phyloP scores from a whole-genome alignment of 495 filamentous ascomycete genomes.

The Penicillium canescens region DNA sequence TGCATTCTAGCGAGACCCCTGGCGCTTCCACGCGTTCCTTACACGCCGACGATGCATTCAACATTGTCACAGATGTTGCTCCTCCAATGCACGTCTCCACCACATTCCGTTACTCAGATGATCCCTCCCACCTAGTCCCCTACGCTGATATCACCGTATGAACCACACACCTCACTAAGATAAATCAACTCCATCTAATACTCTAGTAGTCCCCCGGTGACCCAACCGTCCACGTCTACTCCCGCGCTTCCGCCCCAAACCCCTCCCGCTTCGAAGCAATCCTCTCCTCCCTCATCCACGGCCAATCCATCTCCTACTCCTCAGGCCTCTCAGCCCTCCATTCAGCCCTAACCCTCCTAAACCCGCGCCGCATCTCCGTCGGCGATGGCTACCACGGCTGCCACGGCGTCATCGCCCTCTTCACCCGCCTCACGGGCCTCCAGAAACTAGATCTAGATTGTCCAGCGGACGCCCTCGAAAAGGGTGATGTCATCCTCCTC shows the following conservation, averaged over 20 bases:
- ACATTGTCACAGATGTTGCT: constrained; percentile 72
- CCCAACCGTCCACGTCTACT: constrained; percentile 63
- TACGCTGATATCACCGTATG: constrained; percentile 38
- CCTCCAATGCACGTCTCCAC: constrained; percentile 86
- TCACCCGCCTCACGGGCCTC: constrained; percentile 69
- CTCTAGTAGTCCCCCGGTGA: constrained; percentile 20
- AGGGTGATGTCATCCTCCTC: constrained; percentile 85
- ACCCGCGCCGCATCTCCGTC: constrained; percentile 77
- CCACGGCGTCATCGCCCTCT: constrained; percentile 75
- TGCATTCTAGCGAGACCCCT: constrained; percentile 19
- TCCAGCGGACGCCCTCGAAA: constrained; percentile 50
- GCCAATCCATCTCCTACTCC: constrained; percentile 70
- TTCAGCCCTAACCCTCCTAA: constrained; percentile 72
- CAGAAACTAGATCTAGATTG: constrained; percentile 65
- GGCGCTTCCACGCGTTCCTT: constrained; percentile 67
- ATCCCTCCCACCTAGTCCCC: constrained; percentile 63
- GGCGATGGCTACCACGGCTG: constrained; percentile 89
- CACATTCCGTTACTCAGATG: constrained; percentile 75
- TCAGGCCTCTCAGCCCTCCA: constrained; percentile 89
- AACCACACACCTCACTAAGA: background rate
- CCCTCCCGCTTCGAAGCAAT: constrained; percentile 81
- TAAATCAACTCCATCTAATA: background rate
- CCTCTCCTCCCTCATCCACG: constrained; percentile 70
- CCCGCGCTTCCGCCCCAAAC: constrained; percentile 72
- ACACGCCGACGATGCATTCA: constrained; percentile 82